Base-by-base conservation (phyloP, 2,329 filamentous ascomycete genomes). In the Coniochaeta prunicola region DNA sequence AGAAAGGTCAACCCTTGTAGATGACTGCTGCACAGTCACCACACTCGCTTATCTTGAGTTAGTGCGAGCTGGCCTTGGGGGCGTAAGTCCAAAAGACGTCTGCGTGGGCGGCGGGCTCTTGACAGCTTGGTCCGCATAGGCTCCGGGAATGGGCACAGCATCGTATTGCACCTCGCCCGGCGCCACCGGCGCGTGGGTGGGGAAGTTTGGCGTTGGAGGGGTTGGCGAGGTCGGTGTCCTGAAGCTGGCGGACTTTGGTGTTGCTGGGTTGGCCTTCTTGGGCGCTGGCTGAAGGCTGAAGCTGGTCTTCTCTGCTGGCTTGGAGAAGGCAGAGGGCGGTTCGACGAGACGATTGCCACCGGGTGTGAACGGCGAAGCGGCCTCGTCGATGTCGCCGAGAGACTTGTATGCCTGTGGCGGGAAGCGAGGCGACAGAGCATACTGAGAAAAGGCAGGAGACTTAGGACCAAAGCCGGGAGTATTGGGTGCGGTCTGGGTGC, bases 401-500 rank as follows among this genome's bases (percentile, higher is more conserved):
- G 69, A 69, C 65, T 80, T 75, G 74, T 84, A 86, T 50, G 76
- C 72, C 54, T 79, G 76, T 2, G 83, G 82, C 45, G 84, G 81
- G 74, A 86, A 83, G 66, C 83, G 82, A 48, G 84, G 84, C 24
- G 83, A 84, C 71, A 85, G 75, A 61, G 82, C 80, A 64, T 78
- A 78, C 61, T 78, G 76, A 9, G 75, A 78, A 61, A 79, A 82
- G 45, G 77, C 74, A 73, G 75, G 88, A 24, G 82, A 85, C 72
- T 85, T 89, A 72, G 87, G 85, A 31, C 86, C 87, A 71, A 96
- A 92, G 64, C 92, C 92, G 13, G 93, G 93, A 0, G 93, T 97
- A 80, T 97, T 97, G 66, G 93, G 93, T 5, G 92, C 92, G 28
- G 92, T 96, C 77, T 97, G 92, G 21, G 85, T 79, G 65, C 87